Conservation (phyloP, 2,329 filamentous ascomycete genomes). For the Blastomyces emzantsi region DNA sequence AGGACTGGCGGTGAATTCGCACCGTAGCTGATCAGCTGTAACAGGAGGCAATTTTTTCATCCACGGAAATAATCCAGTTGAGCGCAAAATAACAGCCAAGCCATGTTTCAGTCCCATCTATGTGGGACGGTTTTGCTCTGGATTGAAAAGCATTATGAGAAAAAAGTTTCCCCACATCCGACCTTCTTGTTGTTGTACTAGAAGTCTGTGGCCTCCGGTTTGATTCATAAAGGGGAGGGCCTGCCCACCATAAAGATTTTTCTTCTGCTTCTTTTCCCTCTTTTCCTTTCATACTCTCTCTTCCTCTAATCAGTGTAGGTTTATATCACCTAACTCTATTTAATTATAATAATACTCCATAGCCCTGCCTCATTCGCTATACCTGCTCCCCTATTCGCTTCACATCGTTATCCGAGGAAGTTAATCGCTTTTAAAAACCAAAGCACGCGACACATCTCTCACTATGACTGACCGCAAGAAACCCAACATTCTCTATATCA, state of each 20-base stretch:
- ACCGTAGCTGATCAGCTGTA: neutral
- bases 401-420: neutral
- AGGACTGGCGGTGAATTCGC: slow-evolving; percentile 5
- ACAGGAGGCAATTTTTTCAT: neutral
- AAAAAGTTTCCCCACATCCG: neutral
- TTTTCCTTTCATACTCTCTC: neutral
- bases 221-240: neutral
- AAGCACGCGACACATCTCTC: neutral
- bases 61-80: neutral
- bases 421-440: neutral
- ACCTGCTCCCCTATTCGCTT: too few species aligned
- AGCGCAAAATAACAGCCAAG: slow-evolving; percentile 2
- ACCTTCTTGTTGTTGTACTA: neutral
- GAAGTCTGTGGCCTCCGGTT: neutral
- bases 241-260: neutral
- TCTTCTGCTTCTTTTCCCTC: neutral
- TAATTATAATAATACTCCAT: neutral
- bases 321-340: neutral
- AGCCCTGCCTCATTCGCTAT: neutral
- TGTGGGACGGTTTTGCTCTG: slow-evolving; percentile 1
- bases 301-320: neutral
- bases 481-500: slow-evolving; percentile 84
- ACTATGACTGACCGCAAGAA: slow-evolving; percentile 32
- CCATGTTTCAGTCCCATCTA: neutral
- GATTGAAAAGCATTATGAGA: neutral